Percentiles rank a stretch among this genome's conserved stretches.
Conservation (phyloP, 345 rosid species). For the Eucalyptus cloeziana region DNA sequence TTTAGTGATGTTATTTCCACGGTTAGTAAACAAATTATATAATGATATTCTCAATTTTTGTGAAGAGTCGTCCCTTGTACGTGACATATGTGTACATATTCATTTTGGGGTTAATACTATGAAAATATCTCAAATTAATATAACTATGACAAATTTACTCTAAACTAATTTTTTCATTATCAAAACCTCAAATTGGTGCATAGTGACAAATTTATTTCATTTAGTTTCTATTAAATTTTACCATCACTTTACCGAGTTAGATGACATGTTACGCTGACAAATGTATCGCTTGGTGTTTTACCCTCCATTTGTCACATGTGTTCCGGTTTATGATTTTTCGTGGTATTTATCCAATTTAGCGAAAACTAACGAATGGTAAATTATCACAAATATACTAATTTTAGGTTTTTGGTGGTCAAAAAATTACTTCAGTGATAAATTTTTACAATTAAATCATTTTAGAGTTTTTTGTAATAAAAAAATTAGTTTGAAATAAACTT, state of each 20-base stretch:
- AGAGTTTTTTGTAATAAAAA: no score
- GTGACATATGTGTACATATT: background rate
- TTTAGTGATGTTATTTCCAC: background rate
- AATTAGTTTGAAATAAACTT: no score
- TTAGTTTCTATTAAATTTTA: no score
- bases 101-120: background rate
- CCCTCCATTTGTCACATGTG: accelerated
- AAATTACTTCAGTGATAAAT: no score
- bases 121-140: accelerated
- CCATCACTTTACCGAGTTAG: accelerated
- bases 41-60: background rate
- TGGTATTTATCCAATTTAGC: accelerated
- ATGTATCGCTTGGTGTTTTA: no score
- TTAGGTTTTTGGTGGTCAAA: no score
- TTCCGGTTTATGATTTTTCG: accelerated
- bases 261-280: accelerated
- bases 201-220: background rate
- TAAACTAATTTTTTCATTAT: no score
- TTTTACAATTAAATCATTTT: no score
- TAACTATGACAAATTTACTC: accelerated
- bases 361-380: accelerated
- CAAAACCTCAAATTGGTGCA: no score
- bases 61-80: background rate
- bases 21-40: background rate
- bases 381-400: no score